phyloP scores from a whole-genome alignment of 2,329 filamentous ascomycete species.

The Diplodia corticola region DNA sequence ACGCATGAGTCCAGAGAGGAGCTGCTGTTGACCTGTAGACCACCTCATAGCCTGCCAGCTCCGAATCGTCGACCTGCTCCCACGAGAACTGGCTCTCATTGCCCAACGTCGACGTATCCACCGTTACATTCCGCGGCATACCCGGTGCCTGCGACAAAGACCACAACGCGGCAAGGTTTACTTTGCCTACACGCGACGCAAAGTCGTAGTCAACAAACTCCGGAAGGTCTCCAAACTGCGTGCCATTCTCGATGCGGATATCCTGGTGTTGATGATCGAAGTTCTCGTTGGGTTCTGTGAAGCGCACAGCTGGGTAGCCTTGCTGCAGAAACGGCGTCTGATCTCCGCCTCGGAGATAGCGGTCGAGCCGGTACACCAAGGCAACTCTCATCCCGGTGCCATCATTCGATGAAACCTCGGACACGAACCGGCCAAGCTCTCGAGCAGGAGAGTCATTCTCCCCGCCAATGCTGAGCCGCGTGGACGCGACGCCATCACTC shows the following conservation, averaged over 20 bases:
- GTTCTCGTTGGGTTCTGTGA: conserved; percentile 60
- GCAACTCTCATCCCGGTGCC: conserved; percentile 57
- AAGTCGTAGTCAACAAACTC: conserved; percentile 61
- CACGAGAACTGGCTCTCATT: conserved; percentile 56
- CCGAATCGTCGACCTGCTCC: conserved; percentile 43
- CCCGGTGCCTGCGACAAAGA: conserved; percentile 55
- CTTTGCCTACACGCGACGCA: conserved; percentile 54
- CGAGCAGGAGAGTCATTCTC: conserved; percentile 59
- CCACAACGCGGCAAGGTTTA: conserved; percentile 59
- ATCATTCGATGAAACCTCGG: conserved; percentile 55
- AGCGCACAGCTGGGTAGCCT: conserved; percentile 57
- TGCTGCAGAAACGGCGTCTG: conserved; percentile 56
- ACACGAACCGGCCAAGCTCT: conserved; percentile 57
- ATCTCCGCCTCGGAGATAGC: conserved; percentile 59
- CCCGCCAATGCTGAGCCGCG: conserved; percentile 44
- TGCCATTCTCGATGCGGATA: conserved; percentile 50
- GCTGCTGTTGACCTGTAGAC: conserved; percentile 56
- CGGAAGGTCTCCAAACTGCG: conserved; percentile 56
- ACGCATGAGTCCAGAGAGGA: conserved; percentile 52
- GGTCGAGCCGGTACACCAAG: conserved; percentile 58
- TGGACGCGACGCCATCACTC: conserved; percentile 38
- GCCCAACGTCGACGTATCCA: conserved; percentile 49
- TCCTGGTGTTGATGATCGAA: conserved; percentile 61
- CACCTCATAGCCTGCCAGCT: conserved; percentile 54
- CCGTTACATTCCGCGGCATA: conserved; percentile 50